These are phyloP conservation scores for Trypanosoma mega DNA, from an alignment of 208 protist species.

Conservation along the genomic window DNA sequence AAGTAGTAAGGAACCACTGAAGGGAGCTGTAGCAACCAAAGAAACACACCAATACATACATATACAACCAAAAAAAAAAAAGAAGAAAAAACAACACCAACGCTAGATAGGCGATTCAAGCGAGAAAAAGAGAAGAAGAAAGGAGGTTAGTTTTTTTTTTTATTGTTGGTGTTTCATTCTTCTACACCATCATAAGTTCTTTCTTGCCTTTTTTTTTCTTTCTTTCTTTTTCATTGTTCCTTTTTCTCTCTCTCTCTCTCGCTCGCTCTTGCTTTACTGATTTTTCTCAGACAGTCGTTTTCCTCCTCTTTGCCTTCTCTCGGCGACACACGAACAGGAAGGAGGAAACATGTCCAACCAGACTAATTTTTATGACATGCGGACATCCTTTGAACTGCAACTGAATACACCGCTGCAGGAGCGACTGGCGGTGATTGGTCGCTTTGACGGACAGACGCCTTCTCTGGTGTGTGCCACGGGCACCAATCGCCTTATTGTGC, in stretches of 20 bases:
- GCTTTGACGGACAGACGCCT: slow-evolving; percentile 44
- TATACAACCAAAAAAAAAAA: no score
- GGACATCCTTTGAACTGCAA: slow-evolving; percentile 61
- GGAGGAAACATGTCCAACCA: slow-evolving; percentile 17
- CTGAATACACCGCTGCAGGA: slow-evolving; percentile 51
- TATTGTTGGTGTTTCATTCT: not conserved
- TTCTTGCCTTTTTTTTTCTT: slow-evolving; percentile 14
- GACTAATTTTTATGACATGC: slow-evolving; percentile 45
- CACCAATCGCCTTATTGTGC: slow-evolving; percentile 77
- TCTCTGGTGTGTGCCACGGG: slow-evolving; percentile 72
- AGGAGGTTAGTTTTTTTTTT: slow-evolving; percentile 6
- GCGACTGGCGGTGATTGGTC: slow-evolving; percentile 56
- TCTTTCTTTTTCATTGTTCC: slow-evolving; percentile 11
- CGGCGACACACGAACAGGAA: not conserved
- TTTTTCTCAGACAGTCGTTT: not conserved
- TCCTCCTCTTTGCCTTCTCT: slow-evolving; percentile 4
- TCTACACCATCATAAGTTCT: not conserved
- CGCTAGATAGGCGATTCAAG: not conserved
- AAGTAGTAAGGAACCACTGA: not conserved
- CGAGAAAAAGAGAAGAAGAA: not conserved
- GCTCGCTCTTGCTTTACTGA: not conserved
- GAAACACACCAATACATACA: not conserved
- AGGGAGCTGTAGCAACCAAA: not conserved
- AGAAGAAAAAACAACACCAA: no score
- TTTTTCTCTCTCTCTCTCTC: slow-evolving; percentile 14